Base-by-base conservation (phyloP, 1,284 basidiomycete species). In the Anthracocystis setariae region DNA sequence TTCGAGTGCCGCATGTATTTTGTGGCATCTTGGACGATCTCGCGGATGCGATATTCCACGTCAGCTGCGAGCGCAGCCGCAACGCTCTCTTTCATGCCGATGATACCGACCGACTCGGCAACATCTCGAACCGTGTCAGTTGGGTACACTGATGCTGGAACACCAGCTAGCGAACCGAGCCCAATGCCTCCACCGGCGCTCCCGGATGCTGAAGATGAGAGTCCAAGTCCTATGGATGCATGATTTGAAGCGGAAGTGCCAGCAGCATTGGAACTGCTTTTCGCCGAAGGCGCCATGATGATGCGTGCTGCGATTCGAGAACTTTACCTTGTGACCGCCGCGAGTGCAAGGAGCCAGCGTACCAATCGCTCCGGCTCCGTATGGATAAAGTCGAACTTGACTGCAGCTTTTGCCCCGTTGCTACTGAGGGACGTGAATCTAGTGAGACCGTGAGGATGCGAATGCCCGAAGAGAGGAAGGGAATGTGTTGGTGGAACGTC, bases 1-100 rank as follows among this genome's bases (percentile, higher is more conserved):
- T 92, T 89, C 1, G 92, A 91, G 83, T 98, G 94, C 23, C 93
- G 88, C 92, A 97, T 98, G 84, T 96, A 98, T 64, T 94, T 92
- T 23, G 92, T 89, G 10, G 95, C 94, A 87, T 98, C 94, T 90
- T 96, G 92, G 64, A 94, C 88, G 43, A 95, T 89, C 82, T 95
- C 92, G 82, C 95, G 93, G 80, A 98, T 88, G 60, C 96, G 87
- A 84, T 98, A 97, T 83, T 98, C 95, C 40, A 98, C 93, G 85
- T 99, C 96, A 66, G 92, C 93, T 2, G 95, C 94, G 17, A 99
- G 87, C 0, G 92, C 88, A 18, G 89, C 89, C 2, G 93, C 91
- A 12, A 97, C 91, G 7, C 87, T 84, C 57, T 94, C 92, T 1
- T 92, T 87, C 42, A 98, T 84, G 44, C 86, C 90, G n/a, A 88